Conservation (phyloP, 1,284 basidiomycete genomes). For the Taiwanofungus camphoratus region DNA sequence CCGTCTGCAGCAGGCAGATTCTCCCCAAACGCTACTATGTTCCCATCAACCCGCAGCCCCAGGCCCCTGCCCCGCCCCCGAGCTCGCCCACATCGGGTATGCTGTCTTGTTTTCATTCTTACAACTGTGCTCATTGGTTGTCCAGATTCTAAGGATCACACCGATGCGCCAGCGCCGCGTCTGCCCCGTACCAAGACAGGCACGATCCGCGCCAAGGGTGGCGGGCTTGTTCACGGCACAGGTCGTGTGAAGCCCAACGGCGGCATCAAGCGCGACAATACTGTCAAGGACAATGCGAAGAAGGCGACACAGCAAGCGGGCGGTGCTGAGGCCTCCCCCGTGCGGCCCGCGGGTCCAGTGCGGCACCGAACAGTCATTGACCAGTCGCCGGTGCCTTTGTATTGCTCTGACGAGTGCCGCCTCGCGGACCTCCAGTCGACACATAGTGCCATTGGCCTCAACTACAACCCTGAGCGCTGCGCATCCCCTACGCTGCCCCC, state of each 20-base stretch:
- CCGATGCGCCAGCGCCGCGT: slow-evolving; percentile 21
- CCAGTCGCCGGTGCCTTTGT: slow-evolving; percentile 66
- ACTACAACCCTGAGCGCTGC: slow-evolving; percentile 40
- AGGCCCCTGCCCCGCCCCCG: slow-evolving; percentile 34
- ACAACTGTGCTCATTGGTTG: slow-evolving; percentile 11
- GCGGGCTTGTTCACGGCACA: slow-evolving; percentile 57
- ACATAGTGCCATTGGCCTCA: slow-evolving; percentile 36
- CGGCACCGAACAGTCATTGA: slow-evolving; percentile 66
- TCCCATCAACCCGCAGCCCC: slow-evolving; percentile 29
- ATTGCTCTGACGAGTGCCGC: slow-evolving; percentile 73
- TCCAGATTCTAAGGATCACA: slow-evolving; percentile 25
- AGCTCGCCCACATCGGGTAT: slow-evolving; percentile 30
- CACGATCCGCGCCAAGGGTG: slow-evolving; percentile 34
- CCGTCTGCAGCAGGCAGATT: slow-evolving; percentile 65
- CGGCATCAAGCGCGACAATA: slow-evolving; percentile 41
- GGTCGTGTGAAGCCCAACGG: slow-evolving; percentile 52
- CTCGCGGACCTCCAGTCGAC: slow-evolving; percentile 46
- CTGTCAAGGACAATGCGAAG: slow-evolving; percentile 25
- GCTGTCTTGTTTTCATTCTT: slow-evolving; percentile 10
- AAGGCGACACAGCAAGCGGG: slow-evolving; percentile 20
- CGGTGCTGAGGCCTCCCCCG: slow-evolving; percentile 8
- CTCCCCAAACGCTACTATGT: slow-evolving; percentile 59
- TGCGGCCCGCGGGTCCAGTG: slow-evolving; percentile 21
- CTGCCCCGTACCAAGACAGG: slow-evolving; percentile 36
- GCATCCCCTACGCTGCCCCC: slow-evolving; percentile 34